phyloP scores from a whole-genome alignment of 108 stramenopile species.

The Fragilaria radians region DNA sequence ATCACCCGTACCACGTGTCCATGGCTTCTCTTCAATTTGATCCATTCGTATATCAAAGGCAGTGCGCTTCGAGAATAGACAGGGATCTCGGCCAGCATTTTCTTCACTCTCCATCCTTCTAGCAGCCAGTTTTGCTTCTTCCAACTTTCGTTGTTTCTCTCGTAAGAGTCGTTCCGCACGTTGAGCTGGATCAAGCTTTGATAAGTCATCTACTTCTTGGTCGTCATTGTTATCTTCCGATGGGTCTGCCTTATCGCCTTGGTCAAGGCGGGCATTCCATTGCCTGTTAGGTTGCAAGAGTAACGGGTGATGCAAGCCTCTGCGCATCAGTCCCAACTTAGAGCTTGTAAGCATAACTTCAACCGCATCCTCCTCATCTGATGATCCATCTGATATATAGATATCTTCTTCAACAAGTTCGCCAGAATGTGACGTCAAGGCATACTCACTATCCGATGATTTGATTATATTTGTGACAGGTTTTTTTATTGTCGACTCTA shows the following conservation, averaged over 20 bases:
- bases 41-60: conserved; percentile 90
- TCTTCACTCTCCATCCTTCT: conserved; percentile 73
- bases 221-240: conserved; percentile 11
- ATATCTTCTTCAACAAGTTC: conserved; percentile 74
- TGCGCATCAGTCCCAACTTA: conserved; percentile 78
- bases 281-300: conserved; percentile 65
- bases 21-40: conserved; percentile 91
- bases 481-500: neutral
- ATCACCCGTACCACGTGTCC: conserved; percentile 54
- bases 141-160: conserved; percentile 72
- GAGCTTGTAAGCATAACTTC: conserved; percentile 67
- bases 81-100: conserved; percentile 87
- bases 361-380: conserved; percentile 8
- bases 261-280: conserved; percentile 43
- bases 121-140: conserved; percentile 62
- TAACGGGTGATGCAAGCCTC: conserved; percentile 41
- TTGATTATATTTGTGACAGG: neutral
- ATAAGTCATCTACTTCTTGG: conserved; percentile 43
- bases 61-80: conserved; percentile 82
- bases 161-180: conserved; percentile 53
- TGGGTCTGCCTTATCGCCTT: conserved; percentile 12
- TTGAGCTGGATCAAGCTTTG: conserved; percentile 70
- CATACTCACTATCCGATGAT: conserved; percentile 32
- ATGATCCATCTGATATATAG: conserved; percentile 62
- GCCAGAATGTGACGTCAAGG: conserved; percentile 68